Evolutionary conservation across 768 basidiomycete species (phyloP).

Genomic region (Leccinum barrowsii): DNA sequence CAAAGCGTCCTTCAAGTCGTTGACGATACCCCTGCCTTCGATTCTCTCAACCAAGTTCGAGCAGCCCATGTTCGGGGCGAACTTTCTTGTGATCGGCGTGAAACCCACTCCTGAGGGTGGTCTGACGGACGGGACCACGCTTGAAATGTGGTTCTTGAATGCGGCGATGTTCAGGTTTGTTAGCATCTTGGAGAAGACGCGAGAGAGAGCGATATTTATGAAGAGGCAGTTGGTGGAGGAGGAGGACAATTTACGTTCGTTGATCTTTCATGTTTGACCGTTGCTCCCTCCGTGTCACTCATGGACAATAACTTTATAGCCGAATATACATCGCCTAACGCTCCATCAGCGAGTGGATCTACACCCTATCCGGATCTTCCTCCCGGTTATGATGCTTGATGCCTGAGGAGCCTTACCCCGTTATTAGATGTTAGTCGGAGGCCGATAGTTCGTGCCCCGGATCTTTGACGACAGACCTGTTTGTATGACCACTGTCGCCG

Average conservation of each 20-base stretch:
- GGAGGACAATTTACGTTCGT: constrained; percentile 32
- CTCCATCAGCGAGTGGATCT: constrained; percentile 15
- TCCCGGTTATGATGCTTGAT: constrained; percentile 28
- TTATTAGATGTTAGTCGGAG: not conserved
- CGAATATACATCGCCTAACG: constrained; percentile 27
- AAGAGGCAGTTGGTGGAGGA: constrained; percentile 47
- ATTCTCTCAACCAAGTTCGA: constrained; percentile 70
- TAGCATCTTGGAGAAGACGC: constrained; percentile 68
- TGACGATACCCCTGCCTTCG: constrained; percentile 56
- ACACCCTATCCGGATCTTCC: constrained; percentile 25
- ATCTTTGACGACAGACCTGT: not conserved
- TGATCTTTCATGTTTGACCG: constrained; percentile 7
- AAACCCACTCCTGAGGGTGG: constrained; percentile 67
- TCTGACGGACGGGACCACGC: constrained; percentile 57
- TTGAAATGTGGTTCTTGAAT: constrained; percentile 66
- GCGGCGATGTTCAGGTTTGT: constrained; percentile 73
- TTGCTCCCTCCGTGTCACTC: not conserved
- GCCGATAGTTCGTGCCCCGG: not conserved
- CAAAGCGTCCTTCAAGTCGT: constrained; percentile 37
- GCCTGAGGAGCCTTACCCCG: not conserved
- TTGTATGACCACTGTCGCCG: not conserved
- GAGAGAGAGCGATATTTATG: constrained; percentile 76
- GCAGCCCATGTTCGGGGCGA: constrained; percentile 69
- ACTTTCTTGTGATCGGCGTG: constrained; percentile 64
- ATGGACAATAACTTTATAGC: constrained; percentile 14